Base-by-base conservation (phyloP, 306 rosid species). In the Myrica gale region DNA sequence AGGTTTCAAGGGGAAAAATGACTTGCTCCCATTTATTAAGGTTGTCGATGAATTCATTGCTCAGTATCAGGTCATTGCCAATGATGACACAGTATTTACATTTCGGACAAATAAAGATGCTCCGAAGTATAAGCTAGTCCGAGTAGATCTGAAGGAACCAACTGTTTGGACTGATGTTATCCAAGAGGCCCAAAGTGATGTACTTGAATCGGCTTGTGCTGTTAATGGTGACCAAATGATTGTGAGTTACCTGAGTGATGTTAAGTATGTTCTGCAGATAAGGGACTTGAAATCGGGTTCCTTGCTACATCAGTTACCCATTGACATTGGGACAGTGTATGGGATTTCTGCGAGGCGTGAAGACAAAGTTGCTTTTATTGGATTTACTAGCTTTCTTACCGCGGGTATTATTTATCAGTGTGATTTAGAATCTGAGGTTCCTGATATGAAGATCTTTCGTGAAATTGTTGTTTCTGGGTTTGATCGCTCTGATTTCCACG, bases 211-310 rank as follows among this genome's bases (percentile, higher is more conserved):
- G 44, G 99, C 93, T 63, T 70, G 53, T 66, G 96, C 96, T 78
- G 96, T 89, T 47, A 90, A 95, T 71, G 92, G 96, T 26, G 80
- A 83, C 84, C 97, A 89, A 77, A 62, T 95, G 74, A 87, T 95
- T 43, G 90, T 90, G 76, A 89, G 87, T 82, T 95, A 92, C 89
- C 80, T 95, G 93, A 95, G 93, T 68, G 97, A 95, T 81, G 97
- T 92, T 37, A 95, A 92, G 87, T 83, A 81, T 86, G 88, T 90
- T 77, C 69, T 95, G 73, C 96, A 95, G 89, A 82, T 90, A 58
- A 84, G 99, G 85, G 97, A 92, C 85, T 73, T 95, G 76, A 83
- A 87, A 70, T 89, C 97, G 8, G 97, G 99, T 76, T 88, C 90
- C 76, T 85, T 95, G 84, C 85, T 77, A 73, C 89, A 92, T 84